Percentiles rank a stretch among this genome's conserved stretches.
These are phyloP conservation scores for Myochromella boudieri DNA, from an alignment of 768 basidiomycete genomes.

Conservation along the genomic window DNA sequence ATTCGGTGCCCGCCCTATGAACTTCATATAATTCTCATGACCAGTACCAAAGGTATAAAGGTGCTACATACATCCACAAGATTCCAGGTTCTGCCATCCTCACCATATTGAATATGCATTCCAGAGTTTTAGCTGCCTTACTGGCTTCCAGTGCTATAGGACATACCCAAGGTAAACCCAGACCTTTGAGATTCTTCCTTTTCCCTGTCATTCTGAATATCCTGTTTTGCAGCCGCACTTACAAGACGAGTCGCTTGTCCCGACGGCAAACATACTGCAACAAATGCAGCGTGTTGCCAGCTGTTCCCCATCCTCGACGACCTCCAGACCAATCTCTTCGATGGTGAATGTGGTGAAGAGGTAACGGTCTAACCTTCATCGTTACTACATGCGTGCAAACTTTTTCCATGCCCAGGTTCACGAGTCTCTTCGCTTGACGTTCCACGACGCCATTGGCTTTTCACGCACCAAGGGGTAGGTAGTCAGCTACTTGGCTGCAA, in stretches of 20 bases:
- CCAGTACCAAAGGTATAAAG: constrained; percentile 7
- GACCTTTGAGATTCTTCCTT: not conserved
- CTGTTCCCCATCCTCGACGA: constrained; percentile 40
- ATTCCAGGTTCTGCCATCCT: not conserved
- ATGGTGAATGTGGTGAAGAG: constrained; percentile 35
- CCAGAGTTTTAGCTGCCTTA: not conserved
- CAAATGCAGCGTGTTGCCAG: constrained; percentile 36
- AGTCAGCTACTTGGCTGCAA: not conserved
- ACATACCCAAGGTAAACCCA: constrained; percentile 1
- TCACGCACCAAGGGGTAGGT: constrained; percentile 32
- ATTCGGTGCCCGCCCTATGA: too few species aligned
- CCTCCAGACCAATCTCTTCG: constrained; percentile 36
- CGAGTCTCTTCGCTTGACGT: constrained; percentile 29
- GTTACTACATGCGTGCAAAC: not conserved
- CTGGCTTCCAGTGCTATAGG: constrained; percentile 1
- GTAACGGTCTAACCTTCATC: constrained; percentile 8
- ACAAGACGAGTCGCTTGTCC: constrained; percentile 23
- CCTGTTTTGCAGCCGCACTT: constrained; percentile 7
- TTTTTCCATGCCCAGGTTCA: not conserved
- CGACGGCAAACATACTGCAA: constrained; percentile 23
- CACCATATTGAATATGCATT: not conserved
- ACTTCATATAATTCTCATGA: not conserved
- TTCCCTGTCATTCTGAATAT: not conserved
- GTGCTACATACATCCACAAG: too few species aligned
- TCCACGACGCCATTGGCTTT: constrained; percentile 47